Conservation (phyloP, 345 rosid genomes). For the Citrus hindsii region DNA sequence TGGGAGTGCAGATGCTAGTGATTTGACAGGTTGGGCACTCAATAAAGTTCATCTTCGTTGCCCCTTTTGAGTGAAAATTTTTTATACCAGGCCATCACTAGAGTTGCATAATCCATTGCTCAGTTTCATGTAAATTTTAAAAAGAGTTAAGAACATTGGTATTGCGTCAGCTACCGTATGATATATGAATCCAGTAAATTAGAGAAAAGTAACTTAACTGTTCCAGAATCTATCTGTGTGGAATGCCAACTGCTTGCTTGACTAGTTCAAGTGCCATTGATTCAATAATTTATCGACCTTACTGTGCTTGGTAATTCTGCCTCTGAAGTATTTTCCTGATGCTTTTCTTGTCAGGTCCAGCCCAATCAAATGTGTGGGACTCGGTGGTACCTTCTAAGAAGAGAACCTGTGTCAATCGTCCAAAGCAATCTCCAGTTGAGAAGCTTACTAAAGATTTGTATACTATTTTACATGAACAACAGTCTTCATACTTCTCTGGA, state of each 20-base stretch:
- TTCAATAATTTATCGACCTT: neutral
- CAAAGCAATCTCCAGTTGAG: slow-evolving; percentile 86
- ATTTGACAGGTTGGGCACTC: slow-evolving; percentile 71
- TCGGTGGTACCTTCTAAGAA: slow-evolving; percentile 79
- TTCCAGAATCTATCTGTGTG: neutral
- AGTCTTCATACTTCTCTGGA: slow-evolving; percentile 82
- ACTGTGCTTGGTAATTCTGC: neutral
- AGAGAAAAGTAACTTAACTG: neutral
- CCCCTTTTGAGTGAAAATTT: neutral
- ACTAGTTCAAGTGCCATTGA: neutral
- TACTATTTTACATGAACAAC: slow-evolving; percentile 91
- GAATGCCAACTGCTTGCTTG: slow-evolving; percentile 8
- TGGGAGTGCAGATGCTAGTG: slow-evolving; percentile 79
- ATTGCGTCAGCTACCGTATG: neutral
- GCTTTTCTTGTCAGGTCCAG: slow-evolving; percentile 56
- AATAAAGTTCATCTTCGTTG: neutral
- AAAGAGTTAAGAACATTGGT: neutral
- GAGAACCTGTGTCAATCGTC: slow-evolving; percentile 81
- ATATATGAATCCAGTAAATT: neutral
- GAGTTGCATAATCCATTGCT: neutral
- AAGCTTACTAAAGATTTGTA: slow-evolving; percentile 84
- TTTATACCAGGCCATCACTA: neutral
- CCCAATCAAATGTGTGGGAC: slow-evolving; percentile 90
- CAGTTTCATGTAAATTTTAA: neutral
- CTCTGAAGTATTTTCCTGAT: slow-evolving; percentile 1